Percentiles rank a stretch among this genome's conserved stretches.
Conservation (phyloP, 2,329 filamentous ascomycete species). For the Blumeriella jaapii region DNA sequence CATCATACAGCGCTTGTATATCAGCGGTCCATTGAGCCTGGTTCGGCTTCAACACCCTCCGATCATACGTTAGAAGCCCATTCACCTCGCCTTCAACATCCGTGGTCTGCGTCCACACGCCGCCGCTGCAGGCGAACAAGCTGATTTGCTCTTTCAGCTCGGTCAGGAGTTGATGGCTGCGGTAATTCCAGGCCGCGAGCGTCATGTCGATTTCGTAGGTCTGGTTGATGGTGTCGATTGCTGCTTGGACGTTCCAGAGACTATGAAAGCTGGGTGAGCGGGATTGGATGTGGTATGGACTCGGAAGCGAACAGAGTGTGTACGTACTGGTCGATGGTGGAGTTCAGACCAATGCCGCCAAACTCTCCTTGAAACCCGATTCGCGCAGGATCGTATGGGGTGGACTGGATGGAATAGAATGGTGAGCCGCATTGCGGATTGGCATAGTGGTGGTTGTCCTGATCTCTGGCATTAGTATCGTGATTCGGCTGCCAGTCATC, state of each 20-base stretch:
- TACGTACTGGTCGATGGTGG: constrained; percentile 47
- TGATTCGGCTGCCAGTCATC: neutral
- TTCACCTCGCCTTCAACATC: constrained; percentile 69
- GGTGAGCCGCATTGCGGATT: constrained; percentile 60
- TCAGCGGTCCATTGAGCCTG: no score
- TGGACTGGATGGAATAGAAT: constrained; percentile 47
- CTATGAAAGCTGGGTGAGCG: constrained; percentile 25
- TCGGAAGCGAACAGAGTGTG: no score
- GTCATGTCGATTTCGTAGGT: constrained; percentile 55
- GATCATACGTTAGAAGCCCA: constrained; percentile 58
- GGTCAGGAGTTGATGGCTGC: constrained; percentile 39
- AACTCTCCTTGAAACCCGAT: constrained; percentile 64
- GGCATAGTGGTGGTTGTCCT: constrained; percentile 59
- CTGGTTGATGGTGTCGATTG: constrained; percentile 48
- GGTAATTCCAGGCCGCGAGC: constrained; percentile 50
- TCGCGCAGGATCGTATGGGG: constrained; percentile 43
- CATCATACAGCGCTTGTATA: no score
- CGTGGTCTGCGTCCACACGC: constrained; percentile 62
- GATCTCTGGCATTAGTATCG: neutral
- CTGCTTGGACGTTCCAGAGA: constrained; percentile 51
- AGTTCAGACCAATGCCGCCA: constrained; percentile 55
- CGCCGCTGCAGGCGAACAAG: constrained; percentile 46
- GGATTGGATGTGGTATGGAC: no score
- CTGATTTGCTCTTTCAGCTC: constrained; percentile 39
- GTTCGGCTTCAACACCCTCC: constrained; percentile 44